phyloP scores from a whole-genome alignment of 305 asterid species.

The Solanum aculeatissimum region DNA sequence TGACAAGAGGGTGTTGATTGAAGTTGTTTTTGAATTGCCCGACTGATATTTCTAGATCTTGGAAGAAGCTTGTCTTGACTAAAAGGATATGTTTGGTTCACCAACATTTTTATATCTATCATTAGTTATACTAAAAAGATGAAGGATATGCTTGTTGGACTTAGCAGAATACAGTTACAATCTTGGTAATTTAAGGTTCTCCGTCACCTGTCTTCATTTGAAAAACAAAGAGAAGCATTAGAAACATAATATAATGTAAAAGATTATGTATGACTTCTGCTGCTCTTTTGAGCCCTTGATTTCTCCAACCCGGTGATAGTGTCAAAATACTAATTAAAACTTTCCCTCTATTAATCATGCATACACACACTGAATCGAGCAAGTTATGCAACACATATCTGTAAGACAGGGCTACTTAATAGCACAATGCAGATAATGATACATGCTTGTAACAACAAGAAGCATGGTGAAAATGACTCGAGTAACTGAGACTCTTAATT shows the following conservation, averaged over 20 bases:
- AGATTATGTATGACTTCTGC: background rate
- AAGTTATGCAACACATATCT: background rate
- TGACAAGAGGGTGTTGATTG: background rate
- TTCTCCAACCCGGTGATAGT: background rate
- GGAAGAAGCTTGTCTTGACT: background rate
- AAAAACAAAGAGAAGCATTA: background rate
- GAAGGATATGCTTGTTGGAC: background rate
- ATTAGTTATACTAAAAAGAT: too few relatives aligned
- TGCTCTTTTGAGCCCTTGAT: background rate
- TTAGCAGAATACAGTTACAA: background rate
- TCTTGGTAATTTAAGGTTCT: background rate
- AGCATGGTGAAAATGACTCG: too few relatives aligned
- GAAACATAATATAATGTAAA: background rate
- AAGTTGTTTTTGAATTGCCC: background rate
- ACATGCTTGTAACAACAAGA: too few relatives aligned
- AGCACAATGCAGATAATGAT: too few relatives aligned
- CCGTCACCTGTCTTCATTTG: background rate
- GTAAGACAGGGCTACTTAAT: background rate
- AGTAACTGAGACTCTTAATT: too few relatives aligned
- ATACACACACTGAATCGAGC: background rate
- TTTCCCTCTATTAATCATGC: too few relatives aligned
- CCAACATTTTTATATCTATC: background rate
- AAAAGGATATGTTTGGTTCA: background rate
- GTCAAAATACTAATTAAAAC: background rate
- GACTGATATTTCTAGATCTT: background rate